Percentiles rank a stretch among this genome's conserved stretches.
phyloP scores from a whole-genome alignment of 805 yeast species.

The baker's yeast (Saccharomyces cerevisiae) region DNA sequence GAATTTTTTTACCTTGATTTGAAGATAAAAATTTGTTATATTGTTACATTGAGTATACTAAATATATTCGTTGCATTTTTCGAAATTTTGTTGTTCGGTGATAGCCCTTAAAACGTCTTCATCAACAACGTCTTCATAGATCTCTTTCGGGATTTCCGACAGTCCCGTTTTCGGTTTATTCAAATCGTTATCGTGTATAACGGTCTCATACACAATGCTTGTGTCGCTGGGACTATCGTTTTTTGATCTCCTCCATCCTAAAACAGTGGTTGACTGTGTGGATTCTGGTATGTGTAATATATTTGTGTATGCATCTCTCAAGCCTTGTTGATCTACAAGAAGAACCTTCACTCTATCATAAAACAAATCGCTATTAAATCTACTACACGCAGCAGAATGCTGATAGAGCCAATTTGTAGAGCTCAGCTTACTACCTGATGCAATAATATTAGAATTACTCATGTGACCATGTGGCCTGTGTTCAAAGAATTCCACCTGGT shows the following conservation, averaged over 20 bases:
- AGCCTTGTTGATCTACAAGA: slow-evolving; percentile 41
- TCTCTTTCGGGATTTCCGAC: slow-evolving; percentile 44
- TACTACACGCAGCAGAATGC: slow-evolving; percentile 70
- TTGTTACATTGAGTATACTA: neutral
- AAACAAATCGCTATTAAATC: slow-evolving; percentile 55
- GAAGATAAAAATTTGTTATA: neutral
- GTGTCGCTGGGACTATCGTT: slow-evolving; percentile 22
- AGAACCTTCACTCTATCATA: slow-evolving; percentile 48
- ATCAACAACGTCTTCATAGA: slow-evolving; percentile 51
- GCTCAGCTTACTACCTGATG: slow-evolving; percentile 32
- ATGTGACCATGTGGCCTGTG: slow-evolving; percentile 19
- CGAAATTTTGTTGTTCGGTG: slow-evolving; percentile 48
- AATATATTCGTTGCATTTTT: slow-evolving; percentile 16
- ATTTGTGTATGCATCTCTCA: slow-evolving; percentile 82
- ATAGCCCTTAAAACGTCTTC: slow-evolving; percentile 55
- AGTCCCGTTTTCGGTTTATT: slow-evolving; percentile 54
- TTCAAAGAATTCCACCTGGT: slow-evolving; percentile 34
- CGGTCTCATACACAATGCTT: slow-evolving; percentile 41
- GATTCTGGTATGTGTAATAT: slow-evolving; percentile 59
- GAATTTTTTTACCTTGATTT: neutral
- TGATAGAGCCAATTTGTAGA: slow-evolving; percentile 81
- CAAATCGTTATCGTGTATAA: slow-evolving; percentile 39
- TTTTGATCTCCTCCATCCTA: slow-evolving; percentile 21
- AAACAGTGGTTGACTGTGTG: slow-evolving; percentile 60
- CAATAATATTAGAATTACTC: slow-evolving; percentile 2